These are phyloP conservation scores for Saitozyma podzolica DNA, from an alignment of 768 basidiomycete species.

Conservation along the genomic window DNA sequence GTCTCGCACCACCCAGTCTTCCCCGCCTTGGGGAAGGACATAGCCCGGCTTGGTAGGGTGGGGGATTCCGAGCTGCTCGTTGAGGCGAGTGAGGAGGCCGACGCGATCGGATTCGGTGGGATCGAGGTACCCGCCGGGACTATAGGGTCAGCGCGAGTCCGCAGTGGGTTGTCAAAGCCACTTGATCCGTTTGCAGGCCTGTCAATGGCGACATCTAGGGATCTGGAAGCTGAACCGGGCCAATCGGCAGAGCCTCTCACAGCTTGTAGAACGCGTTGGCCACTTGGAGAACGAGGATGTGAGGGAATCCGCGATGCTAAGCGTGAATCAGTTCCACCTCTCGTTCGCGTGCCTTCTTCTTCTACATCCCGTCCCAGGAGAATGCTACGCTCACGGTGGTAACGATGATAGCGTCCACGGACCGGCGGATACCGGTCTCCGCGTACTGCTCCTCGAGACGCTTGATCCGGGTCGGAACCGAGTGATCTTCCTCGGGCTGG, in stretches of 20 bases:
- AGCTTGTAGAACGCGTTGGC: conserved; percentile 99
- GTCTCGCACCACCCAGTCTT: conserved; percentile 95
- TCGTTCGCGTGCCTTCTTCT: not conserved
- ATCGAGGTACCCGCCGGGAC: conserved; percentile 97
- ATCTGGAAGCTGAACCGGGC: not conserved
- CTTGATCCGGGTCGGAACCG: conserved; percentile 88
- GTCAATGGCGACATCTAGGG: not conserved
- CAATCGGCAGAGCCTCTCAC: conserved; percentile 57
- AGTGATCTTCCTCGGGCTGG: conserved; percentile 95
- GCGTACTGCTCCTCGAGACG: conserved; percentile 95
- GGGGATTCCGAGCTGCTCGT: conserved; percentile 80
- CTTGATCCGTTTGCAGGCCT: not conserved
- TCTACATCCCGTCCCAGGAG: not conserved
- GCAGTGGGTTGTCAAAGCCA: no score
- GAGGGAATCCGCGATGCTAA: conserved; percentile 78
- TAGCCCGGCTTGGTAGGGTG: conserved; percentile 55
- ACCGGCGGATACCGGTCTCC: conserved; percentile 91
- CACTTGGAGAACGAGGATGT: conserved; percentile 97
- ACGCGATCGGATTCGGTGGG: conserved; percentile 91
- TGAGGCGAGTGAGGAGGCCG: conserved; percentile 83
- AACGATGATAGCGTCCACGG: conserved; percentile 65
- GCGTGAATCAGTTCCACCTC: no score
- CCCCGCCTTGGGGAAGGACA: conserved; percentile 65
- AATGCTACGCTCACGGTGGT: conserved; percentile 34
- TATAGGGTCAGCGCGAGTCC: conserved; percentile 43